phyloP scores from a whole-genome alignment of 768 basidiomycete species.

The Boletus rubropictus region DNA sequence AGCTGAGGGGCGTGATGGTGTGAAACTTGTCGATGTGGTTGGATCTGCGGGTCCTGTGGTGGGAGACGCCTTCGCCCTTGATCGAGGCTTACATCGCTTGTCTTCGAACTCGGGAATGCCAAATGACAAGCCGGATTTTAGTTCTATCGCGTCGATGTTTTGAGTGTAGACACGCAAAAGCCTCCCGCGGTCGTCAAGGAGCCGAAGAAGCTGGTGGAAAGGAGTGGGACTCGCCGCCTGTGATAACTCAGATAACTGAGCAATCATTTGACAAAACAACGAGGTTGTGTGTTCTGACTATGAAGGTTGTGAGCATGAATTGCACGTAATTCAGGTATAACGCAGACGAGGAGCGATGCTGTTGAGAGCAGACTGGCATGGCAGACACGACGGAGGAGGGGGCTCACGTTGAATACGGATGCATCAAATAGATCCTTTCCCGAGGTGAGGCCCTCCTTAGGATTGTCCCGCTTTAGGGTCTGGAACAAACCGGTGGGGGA shows the following conservation, averaged over 20 bases:
- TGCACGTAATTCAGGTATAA: slow-evolving; percentile 1
- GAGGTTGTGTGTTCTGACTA: slow-evolving; percentile 73
- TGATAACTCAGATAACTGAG: slow-evolving; percentile 69
- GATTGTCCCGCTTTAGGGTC: slow-evolving; percentile 71
- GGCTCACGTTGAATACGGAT: slow-evolving; percentile 75
- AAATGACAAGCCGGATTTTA: slow-evolving; percentile 79
- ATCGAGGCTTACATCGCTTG: slow-evolving; percentile 48
- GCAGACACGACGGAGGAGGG: neutral
- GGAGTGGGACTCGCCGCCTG: slow-evolving; percentile 69
- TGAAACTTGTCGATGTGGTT: slow-evolving; percentile 9
- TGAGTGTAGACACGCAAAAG: slow-evolving; percentile 88
- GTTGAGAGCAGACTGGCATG: neutral
- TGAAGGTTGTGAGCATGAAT: slow-evolving; percentile 19
- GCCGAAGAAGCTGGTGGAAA: slow-evolving; percentile 71
- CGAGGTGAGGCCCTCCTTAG: slow-evolving; percentile 60
- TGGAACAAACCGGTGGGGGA: slow-evolving; percentile 78
- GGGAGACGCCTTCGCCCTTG: slow-evolving; percentile 37
- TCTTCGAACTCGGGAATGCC: slow-evolving; percentile 71
- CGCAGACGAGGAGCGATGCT: neutral
- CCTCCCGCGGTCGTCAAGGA: slow-evolving; percentile 68
- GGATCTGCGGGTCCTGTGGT: slow-evolving; percentile 12
- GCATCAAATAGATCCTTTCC: slow-evolving; percentile 90
- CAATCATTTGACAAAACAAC: slow-evolving; percentile 86
- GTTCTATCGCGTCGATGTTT: slow-evolving; percentile 88
- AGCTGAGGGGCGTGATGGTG: slow-evolving; percentile 11